These are phyloP conservation scores for Haplosporangium sp. DNA, from an alignment of 371 early-diverging fungal species.

Conservation along the genomic window DNA sequence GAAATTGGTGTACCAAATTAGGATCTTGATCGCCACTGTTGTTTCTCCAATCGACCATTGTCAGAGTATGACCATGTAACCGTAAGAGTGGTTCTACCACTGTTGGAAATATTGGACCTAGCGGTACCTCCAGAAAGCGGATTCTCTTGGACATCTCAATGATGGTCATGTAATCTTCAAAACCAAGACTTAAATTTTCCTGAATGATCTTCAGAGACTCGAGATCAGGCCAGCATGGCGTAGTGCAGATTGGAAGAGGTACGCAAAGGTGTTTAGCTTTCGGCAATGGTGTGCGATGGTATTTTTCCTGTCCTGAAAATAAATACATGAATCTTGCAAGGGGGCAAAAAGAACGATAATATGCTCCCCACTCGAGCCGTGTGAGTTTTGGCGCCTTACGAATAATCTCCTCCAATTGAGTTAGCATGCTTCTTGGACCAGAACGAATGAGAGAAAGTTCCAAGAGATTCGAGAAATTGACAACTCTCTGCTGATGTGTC, in stretches of 20 bases:
- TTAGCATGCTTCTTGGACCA: background rate
- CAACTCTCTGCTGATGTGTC: background rate
- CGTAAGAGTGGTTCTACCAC: background rate
- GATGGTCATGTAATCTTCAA: background rate
- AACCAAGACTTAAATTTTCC: background rate
- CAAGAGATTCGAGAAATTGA: background rate
- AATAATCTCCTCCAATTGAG: slow-evolving; percentile 2
- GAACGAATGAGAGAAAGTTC: background rate
- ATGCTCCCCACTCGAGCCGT: background rate
- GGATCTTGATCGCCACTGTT: too few relatives aligned
- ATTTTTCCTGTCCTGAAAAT: background rate
- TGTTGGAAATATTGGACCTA: background rate
- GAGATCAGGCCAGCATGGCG: slow-evolving; percentile 11
- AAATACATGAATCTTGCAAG: slow-evolving; percentile 7
- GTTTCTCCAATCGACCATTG: too few relatives aligned
- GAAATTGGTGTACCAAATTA: background rate
- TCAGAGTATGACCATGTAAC: too few relatives aligned
- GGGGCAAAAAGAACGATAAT: background rate
- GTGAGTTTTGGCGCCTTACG: background rate
- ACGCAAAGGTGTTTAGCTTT: background rate
- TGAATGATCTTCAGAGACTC: background rate
- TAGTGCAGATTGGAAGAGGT: background rate
- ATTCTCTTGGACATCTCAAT: background rate
- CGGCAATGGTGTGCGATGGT: background rate
- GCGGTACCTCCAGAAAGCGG: background rate